Conservation (phyloP, 106 monocot species). For the Amphibolis antarctica region DNA sequence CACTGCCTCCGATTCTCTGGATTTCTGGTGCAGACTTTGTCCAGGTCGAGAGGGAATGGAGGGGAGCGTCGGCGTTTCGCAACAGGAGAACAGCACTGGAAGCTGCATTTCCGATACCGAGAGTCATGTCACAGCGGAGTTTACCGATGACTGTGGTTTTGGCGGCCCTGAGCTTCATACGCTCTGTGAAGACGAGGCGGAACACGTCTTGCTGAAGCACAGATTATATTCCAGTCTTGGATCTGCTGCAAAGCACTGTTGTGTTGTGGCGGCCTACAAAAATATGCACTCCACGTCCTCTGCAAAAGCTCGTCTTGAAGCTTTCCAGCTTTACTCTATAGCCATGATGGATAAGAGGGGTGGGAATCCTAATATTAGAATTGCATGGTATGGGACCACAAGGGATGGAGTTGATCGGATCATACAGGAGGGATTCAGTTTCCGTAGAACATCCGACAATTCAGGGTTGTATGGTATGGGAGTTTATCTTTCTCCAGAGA, state of each 20-base stretch:
- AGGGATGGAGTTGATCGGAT: slow-evolving; percentile 8
- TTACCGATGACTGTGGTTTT: background rate
- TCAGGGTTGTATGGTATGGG: slow-evolving; percentile 16
- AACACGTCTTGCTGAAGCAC: slow-evolving; percentile 8
- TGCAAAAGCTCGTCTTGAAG: slow-evolving; percentile 5
- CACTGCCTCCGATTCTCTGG: background rate
- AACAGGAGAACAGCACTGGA: slow-evolving; percentile 1
- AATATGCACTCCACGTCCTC: slow-evolving; percentile 3
- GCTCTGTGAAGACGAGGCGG: slow-evolving; percentile 8
- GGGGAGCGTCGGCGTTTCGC: background rate
- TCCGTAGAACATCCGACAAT: background rate
- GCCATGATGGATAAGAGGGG: slow-evolving; percentile 4
- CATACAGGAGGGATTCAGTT: slow-evolving; percentile 5
- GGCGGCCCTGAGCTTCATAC: background rate
- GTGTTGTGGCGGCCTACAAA: slow-evolving; percentile 4
- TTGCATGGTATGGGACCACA: slow-evolving; percentile 17
- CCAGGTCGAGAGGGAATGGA: background rate
- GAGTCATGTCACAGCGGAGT: background rate
- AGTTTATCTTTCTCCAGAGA: slow-evolving; percentile 22
- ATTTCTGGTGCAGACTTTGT: background rate
- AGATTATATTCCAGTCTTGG: slow-evolving; percentile 14
- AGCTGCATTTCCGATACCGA: slow-evolving; percentile 14
- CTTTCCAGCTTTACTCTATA: slow-evolving; percentile 5
- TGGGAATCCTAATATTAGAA: slow-evolving; percentile 15
- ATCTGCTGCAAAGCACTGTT: slow-evolving; percentile 5